phyloP scores from a whole-genome alignment of 2,329 filamentous ascomycete genomes.

The Rhytidhysteron rufulum region DNA sequence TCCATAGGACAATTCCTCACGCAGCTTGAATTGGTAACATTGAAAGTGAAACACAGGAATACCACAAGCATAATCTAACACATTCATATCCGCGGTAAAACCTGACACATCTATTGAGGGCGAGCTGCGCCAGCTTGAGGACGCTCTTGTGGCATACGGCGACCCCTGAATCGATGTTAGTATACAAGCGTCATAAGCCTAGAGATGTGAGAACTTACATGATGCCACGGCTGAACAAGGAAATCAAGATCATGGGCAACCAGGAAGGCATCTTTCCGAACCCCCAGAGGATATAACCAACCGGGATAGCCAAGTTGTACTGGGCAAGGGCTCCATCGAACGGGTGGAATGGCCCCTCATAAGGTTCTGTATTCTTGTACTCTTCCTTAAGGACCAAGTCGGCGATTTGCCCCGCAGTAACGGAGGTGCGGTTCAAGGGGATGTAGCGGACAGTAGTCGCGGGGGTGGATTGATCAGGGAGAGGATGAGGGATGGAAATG shows the following conservation, averaged over 20 bases:
- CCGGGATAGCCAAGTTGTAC: constrained; percentile 58
- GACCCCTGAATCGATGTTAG: constrained; percentile 1
- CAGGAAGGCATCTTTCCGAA: constrained; percentile 62
- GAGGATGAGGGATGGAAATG: constrained; percentile 56
- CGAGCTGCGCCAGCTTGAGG: no score
- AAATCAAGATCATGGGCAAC: constrained; percentile 73
- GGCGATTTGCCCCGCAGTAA: constrained; percentile 61
- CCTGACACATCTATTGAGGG: no score
- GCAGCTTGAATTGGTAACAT: no score
- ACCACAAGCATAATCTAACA: no score
- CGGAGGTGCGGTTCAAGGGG: constrained; percentile 66
- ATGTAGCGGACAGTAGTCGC: constrained; percentile 62
- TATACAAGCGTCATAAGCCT: background rate
- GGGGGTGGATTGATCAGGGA: constrained; percentile 61
- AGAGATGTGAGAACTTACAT: constrained; percentile 57
- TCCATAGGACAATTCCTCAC: no score
- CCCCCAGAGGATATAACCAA: constrained; percentile 65
- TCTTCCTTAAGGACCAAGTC: constrained; percentile 58
- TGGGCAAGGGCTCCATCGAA: constrained; percentile 66
- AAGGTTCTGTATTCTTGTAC: constrained; percentile 48
- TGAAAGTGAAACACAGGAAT: no score
- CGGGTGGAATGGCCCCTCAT: constrained; percentile 71
- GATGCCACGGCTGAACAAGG: constrained; percentile 67
- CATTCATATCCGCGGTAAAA: no score
- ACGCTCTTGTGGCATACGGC: no score